Evolutionary conservation across 2,329 filamentous ascomycete genomes (phyloP).

Genomic region (Paracorniculantispora psalliotae): DNA sequence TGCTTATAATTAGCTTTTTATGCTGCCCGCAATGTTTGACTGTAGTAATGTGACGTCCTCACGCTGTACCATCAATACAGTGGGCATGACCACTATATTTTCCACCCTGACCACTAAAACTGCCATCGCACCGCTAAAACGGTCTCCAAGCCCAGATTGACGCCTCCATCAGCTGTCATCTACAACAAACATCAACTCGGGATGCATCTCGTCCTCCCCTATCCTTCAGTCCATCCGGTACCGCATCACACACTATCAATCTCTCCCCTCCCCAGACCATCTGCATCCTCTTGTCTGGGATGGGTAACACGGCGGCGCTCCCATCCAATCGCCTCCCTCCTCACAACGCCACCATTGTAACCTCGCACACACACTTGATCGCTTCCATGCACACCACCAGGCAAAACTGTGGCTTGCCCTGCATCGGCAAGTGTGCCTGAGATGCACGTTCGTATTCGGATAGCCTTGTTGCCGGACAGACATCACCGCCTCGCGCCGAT

Average conservation of each 20-base stretch:
- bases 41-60: not conserved
- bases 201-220: not conserved
- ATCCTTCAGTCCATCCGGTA: too few relatives aligned
- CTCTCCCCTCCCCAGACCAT: not conserved
- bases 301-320: not conserved
- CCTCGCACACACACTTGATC: conserved; percentile 1
- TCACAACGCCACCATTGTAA: not conserved
- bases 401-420: not conserved
- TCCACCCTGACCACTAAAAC: not conserved
- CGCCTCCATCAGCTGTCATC: not conserved
- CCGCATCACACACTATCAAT: too few relatives aligned
- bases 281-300: not conserved
- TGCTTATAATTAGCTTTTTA: too few relatives aligned
- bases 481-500: not conserved
- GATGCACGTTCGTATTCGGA: not conserved
- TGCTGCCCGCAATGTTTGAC: too few relatives aligned
- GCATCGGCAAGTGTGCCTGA: not conserved
- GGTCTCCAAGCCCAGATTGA: too few relatives aligned
- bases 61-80: not conserved
- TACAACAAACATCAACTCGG: not conserved
- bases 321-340: not conserved
- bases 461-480: not conserved
- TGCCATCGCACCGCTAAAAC: not conserved
- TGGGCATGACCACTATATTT: not conserved
- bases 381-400: too few relatives aligned